Base-by-base conservation (phyloP, 768 basidiomycete species). In the Russula abietina region DNA sequence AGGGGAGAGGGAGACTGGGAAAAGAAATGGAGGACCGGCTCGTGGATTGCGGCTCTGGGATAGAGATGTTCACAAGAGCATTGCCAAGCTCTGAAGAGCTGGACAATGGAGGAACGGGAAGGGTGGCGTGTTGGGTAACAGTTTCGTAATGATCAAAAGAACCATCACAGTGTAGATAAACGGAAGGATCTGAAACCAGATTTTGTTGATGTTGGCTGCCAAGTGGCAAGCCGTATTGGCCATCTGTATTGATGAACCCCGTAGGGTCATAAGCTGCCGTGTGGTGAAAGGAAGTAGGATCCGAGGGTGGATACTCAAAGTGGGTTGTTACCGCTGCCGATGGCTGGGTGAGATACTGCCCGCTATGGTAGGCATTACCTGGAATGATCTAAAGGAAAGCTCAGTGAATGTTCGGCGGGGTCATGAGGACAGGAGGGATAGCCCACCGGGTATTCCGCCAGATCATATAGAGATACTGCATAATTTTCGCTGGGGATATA, bases 391-490 rank as follows among this genome's bases (percentile, higher is more conserved):
- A 22, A 17, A 55, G 33, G 45, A 57, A 8, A 22, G 43, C 12
- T 8, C 45, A 43, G 56, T 66, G 48, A 58, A 58, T 49, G 33
- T 14, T 49, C 56, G 57, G 46, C 1, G 4, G 14, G 38, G 58
- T 28, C 30, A 22, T 32, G 32, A 24, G 55, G 14, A 26, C 16
- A 17, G 12, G 55, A 14, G 16, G 12, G 22, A 24, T 11, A 17
- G 39, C 62, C 39, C 41, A 66, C 65, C n/a, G 62, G 65, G 28
- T 65, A 66, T 28, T 53, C 65, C 14, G 55, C 62, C 14, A 66
- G 57, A 53, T 66, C 65, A 24, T 54, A 66, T 3, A 59, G 65
- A 22, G 65, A 58, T 11, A 17, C 3, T 3, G 43, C 38, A 26
- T 65, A 66, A 45, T 66, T 66, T n/a, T 52, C 62, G 19, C 3